Evolutionary conservation across 176 grass and related monocot genomes (phyloP).

Genomic region (Canna indica): DNA sequence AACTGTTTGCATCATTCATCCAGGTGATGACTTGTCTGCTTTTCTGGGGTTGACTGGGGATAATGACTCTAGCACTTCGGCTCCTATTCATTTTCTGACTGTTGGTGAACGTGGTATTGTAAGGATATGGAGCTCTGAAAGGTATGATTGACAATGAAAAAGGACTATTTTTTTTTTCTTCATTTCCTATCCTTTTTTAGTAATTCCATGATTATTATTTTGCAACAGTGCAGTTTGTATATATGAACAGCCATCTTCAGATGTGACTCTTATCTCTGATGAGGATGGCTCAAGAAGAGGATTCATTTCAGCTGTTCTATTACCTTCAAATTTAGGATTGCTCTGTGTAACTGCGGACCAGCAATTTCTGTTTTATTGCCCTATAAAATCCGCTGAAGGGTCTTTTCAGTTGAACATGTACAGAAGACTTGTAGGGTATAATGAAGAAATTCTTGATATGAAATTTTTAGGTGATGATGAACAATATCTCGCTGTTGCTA

Average conservation of each 20-base stretch:
- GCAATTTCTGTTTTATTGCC: conserved; percentile 74
- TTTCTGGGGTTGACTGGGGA: conserved; percentile 31
- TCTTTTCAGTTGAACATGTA: conserved; percentile 51
- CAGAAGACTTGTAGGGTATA: conserved; percentile 78
- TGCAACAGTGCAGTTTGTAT: conserved; percentile 47
- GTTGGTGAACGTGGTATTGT: conserved; percentile 82
- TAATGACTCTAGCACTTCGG: conserved; percentile 19
- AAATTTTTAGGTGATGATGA: conserved; percentile 82
- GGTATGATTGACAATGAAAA: conserved; percentile 30
- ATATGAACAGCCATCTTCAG: conserved; percentile 67
- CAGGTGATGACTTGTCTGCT: conserved; percentile 37
- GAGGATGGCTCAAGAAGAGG: conserved; percentile 79
- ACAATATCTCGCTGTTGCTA: conserved; percentile 81
- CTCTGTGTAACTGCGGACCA: conserved; percentile 87
- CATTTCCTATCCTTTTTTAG: conserved; percentile 10
- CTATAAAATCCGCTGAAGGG: conserved; percentile 37
- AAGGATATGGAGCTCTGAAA: conserved; percentile 75
- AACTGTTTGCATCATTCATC: conserved; percentile 60
- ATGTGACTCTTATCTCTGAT: conserved; percentile 53
- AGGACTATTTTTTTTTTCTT: neutral
- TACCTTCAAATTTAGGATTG: conserved; percentile 54
- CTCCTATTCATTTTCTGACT: conserved; percentile 54
- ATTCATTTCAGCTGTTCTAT: conserved; percentile 62
- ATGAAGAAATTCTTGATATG: conserved; percentile 95
- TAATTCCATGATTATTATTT: conserved; percentile 23